Base-by-base conservation (phyloP, 257 asterid species). In the Plantago ovata region DNA sequence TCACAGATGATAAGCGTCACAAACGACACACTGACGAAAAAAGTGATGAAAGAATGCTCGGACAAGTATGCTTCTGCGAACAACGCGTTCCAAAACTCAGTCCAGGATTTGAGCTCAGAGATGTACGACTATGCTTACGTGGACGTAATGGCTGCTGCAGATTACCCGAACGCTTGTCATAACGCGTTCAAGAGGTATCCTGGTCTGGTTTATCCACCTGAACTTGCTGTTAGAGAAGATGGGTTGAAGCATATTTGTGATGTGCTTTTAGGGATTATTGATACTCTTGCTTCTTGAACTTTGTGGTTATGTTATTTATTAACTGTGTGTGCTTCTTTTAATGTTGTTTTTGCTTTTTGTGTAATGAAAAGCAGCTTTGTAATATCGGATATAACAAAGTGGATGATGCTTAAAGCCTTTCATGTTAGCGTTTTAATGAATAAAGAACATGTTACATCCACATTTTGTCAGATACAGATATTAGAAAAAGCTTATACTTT, bases 71-170 rank as follows among this genome's bases (percentile, higher is more conserved):
- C 67, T 0, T 78, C 68, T n/a, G 96, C 98, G 0, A 62, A 59
- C 3, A 85, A 79, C 19, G 80, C 98, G 1, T 88, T 91, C 1
- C 72, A 62, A n/a, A 68, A 72, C 42, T 73, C 94, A 0, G 58
- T 75, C 11, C 81, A 69, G 46, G 91, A 81, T 74, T 50, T 91
- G 87, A 64, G 69, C 32, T 56, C 38, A 0, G 86, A 91, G n/a
- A 10, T 67, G 38, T 84, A 78, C 64, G 98, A 87, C n/a, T 86
- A 81, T 48, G 98, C 96, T 6, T 91, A 81, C 72, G 54, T 91
- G 84, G 82, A 86, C 44, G 94, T 85, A 7, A 81, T 78, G 89
- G 98, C 95, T 0, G 98, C 98, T 0, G 77, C 81, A 0, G 98
- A 91, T 67, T 91, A 91, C 33, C 98, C 98, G 13, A 81, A 74